Evolutionary conservation across 2,329 filamentous ascomycete genomes (phyloP).

Genomic region (Thelonectria olida): DNA sequence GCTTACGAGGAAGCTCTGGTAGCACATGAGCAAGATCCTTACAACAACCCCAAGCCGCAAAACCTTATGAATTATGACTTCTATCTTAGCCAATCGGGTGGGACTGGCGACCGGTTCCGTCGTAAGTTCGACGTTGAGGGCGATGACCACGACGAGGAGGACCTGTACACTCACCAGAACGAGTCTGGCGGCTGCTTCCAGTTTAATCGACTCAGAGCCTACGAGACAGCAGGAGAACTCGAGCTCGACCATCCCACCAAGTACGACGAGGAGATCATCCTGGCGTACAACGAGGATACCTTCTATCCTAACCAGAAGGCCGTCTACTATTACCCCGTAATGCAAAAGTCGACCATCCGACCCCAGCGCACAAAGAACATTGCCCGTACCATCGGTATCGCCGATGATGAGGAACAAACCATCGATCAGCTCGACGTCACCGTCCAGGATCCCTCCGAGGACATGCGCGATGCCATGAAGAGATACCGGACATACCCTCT

Average conservation of each 20-base stretch:
- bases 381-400: slow-evolving; percentile 59
- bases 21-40: slow-evolving; percentile 65
- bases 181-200: slow-evolving; percentile 62
- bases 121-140: slow-evolving; percentile 68
- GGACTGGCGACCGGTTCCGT: slow-evolving; percentile 64
- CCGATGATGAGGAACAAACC: slow-evolving; percentile 60
- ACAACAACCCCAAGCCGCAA: slow-evolving; percentile 63
- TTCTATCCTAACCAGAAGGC: slow-evolving; percentile 62
- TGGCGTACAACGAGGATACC: slow-evolving; percentile 65
- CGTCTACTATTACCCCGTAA: slow-evolving; percentile 74
- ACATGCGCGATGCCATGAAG: slow-evolving; percentile 61
- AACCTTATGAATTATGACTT: slow-evolving; percentile 73
- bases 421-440: slow-evolving; percentile 66
- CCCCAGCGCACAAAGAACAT: slow-evolving; percentile 73
- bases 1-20: slow-evolving; percentile 60
- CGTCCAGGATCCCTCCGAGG: slow-evolving; percentile 64
- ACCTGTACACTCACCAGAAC: slow-evolving; percentile 63
- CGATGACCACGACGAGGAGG: slow-evolving; percentile 61
- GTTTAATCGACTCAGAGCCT: slow-evolving; percentile 70
- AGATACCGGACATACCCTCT: slow-evolving; percentile 63
- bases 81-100: slow-evolving; percentile 63
- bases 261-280: slow-evolving; percentile 70
- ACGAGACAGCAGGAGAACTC: slow-evolving; percentile 69
- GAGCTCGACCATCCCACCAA: slow-evolving; percentile 67
- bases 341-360: slow-evolving; percentile 70